These are phyloP conservation scores for Prototheca wickerhamii DNA, from an alignment of 163 green algal genomes.

Conservation along the genomic window DNA sequence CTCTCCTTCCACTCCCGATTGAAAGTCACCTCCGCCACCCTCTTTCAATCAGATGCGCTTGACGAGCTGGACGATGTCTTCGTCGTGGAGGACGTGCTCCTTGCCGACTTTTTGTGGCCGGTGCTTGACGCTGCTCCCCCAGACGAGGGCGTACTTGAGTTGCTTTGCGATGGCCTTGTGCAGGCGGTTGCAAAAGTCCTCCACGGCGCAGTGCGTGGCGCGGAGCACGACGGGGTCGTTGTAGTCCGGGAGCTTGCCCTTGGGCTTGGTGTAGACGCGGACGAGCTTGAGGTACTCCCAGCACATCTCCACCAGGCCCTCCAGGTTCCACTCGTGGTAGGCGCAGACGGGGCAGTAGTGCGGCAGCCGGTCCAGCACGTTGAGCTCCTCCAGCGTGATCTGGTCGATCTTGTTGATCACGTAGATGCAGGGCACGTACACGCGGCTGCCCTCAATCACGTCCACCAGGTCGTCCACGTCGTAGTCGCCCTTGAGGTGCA, in stretches of 20 bases:
- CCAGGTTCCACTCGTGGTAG: constrained; percentile 98
- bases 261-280: constrained; percentile 95
- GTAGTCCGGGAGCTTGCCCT: constrained; percentile 92
- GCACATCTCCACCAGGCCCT: constrained; percentile 91
- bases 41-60: constrained; percentile 80
- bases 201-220: constrained; percentile 56
- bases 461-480: constrained; percentile 87
- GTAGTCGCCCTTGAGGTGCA: constrained; percentile 71
- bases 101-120: constrained; percentile 69
- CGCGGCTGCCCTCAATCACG: constrained; percentile 85
- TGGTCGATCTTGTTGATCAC: constrained; percentile 97
- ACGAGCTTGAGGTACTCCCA: constrained; percentile 75
- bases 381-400: constrained; percentile 96
- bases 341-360: constrained; percentile 90
- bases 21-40: too few relatives aligned
- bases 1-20: too few relatives aligned
- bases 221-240: constrained; percentile 88
- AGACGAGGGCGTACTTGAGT: constrained; percentile 92
- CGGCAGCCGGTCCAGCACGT: constrained; percentile 79
- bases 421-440: constrained; percentile 94
- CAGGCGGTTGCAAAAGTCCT: constrained; percentile 94
- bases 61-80: constrained; percentile 95
- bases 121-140: constrained; percentile 83
- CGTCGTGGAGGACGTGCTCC: constrained; percentile 68
- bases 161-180: constrained; percentile 72